Evolutionary conservation across 2,329 filamentous ascomycete species (phyloP).

Genomic region (Amylocarpus encephaloides): DNA sequence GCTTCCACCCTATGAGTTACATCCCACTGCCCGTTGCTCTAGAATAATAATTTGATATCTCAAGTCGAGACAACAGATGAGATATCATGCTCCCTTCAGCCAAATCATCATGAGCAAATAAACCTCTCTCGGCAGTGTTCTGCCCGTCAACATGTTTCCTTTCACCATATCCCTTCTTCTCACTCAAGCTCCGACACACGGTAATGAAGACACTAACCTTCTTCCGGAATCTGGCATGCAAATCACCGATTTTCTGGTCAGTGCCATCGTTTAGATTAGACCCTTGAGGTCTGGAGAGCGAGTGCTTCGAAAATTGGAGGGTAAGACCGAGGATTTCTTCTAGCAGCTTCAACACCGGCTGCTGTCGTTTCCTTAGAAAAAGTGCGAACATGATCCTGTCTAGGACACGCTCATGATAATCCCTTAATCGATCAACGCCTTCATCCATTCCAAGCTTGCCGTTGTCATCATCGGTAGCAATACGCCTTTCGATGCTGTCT

Average conservation of each 20-base stretch:
- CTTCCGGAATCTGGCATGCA: conserved; percentile 63
- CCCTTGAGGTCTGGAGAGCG: conserved; percentile 37
- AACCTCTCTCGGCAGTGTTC: conserved; percentile 22
- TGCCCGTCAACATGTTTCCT: conserved; percentile 26
- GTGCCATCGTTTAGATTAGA: conserved; percentile 27
- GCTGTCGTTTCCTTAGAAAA: conserved; percentile 68
- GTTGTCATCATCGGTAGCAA: conserved; percentile 40
- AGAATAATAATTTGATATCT: conserved; percentile 63
- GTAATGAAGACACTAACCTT: conserved; percentile 69
- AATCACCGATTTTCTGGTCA: conserved; percentile 36
- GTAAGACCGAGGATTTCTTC: conserved; percentile 71
- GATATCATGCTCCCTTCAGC: conserved; percentile 55
- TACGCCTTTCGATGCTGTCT: conserved; percentile 51
- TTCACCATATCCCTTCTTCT: conserved; percentile 45
- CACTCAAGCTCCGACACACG: conserved; percentile 62
- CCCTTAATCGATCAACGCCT: conserved; percentile 61
- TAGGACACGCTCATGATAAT: conserved; percentile 65
- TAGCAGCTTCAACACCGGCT: conserved; percentile 63
- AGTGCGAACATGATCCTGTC: conserved; percentile 70
- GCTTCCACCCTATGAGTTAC: not conserved
- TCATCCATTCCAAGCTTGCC: conserved; percentile 39
- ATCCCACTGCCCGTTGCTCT: conserved; percentile 9
- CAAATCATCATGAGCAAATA: conserved; percentile 35
- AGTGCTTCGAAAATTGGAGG: conserved; percentile 60
- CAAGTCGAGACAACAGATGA: conserved; percentile 61